These are phyloP conservation scores for Heteromeles arbutifolia DNA, from an alignment of 306 rosid species.

Conservation along the genomic window DNA sequence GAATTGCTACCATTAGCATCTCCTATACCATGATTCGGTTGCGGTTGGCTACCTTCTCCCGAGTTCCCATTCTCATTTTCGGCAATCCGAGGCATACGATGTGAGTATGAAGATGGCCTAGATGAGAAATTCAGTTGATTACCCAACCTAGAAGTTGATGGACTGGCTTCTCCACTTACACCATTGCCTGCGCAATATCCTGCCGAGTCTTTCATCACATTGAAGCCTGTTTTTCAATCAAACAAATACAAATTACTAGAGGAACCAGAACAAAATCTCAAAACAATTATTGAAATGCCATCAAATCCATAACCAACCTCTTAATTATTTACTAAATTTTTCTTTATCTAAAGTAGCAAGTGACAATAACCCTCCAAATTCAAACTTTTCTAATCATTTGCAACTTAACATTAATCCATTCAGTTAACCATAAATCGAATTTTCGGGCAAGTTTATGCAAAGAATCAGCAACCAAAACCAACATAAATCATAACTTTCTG, in stretches of 20 bases:
- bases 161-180: constrained; percentile 39
- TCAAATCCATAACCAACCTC: background rate
- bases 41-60: constrained; percentile 20
- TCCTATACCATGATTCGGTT: constrained; percentile 15
- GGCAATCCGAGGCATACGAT: constrained; percentile 46
- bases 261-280: background rate
- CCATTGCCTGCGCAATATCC: constrained; percentile 28
- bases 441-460: background rate
- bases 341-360: background rate
- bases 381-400: background rate
- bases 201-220: constrained; percentile 33
- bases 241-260: background rate
- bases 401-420: background rate
- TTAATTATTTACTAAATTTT: background rate
- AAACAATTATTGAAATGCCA: background rate
- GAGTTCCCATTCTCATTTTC: constrained; percentile 42
- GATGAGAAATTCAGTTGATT: constrained; percentile 38
- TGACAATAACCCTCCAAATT: background rate
- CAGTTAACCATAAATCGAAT: background rate
- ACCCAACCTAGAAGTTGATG: constrained; percentile 26
- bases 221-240: constrained; percentile 31
- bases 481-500: background rate
- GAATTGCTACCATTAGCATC: constrained; percentile 27
- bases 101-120: constrained; percentile 33
- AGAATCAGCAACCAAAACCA: background rate